Evolutionary conservation across 768 basidiomycete species (phyloP), one percentile per base, ranked within the genome.

Genomic region (Cyclocybe cylindracea): DNA sequence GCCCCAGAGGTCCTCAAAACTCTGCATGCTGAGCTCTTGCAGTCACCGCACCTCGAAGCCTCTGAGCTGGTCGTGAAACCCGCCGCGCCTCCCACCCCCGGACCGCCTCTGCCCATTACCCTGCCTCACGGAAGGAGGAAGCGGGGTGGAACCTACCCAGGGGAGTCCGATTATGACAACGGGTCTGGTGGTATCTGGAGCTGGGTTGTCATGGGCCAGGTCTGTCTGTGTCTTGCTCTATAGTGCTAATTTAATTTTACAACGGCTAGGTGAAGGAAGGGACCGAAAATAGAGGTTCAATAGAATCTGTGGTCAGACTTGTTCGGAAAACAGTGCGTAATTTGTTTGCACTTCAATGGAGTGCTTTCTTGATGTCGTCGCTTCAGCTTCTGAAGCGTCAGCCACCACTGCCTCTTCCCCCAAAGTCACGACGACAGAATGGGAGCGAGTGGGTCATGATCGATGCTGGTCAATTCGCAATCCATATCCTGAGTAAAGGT

Each of bases 381-480:
- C 39, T 53, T 38, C 46, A 91, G 89, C 71, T 91, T 13, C 68
- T 88, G 46, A 74, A 72, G 19, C 67, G 74, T 52, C 68, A 79
- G 10, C 86, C 88, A 1, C 83, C 84, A 8, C 60, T 90, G 31
- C 63, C 73, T 10, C 71, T 91, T 10, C 82, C 86, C 3, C 79
- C 82, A 14, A 90, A 89, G 52, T 73, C 79, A 31, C 84, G 83
- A 62, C 78, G 79, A 33, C 73, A 78, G 29, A 75, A 76, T 51
- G 77, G 80, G 56, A 85, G 85, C 47, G 89, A 87, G 19, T 94
- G 91, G 91, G 87, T 86, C 2, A 83, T 93, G 84, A 71, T 94
- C 42, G 91, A 94, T 64, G 87, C 82, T 6, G 90, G 90, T 31
- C 77, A 83, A 41, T 88, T 91, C 74, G 91, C 84, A 1, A 83